Percentiles rank a stretch among this genome's conserved stretches.
Evolutionary conservation across 2,329 filamentous ascomycete species (phyloP).

Genomic region (Pestalotiopsis sp.): DNA sequence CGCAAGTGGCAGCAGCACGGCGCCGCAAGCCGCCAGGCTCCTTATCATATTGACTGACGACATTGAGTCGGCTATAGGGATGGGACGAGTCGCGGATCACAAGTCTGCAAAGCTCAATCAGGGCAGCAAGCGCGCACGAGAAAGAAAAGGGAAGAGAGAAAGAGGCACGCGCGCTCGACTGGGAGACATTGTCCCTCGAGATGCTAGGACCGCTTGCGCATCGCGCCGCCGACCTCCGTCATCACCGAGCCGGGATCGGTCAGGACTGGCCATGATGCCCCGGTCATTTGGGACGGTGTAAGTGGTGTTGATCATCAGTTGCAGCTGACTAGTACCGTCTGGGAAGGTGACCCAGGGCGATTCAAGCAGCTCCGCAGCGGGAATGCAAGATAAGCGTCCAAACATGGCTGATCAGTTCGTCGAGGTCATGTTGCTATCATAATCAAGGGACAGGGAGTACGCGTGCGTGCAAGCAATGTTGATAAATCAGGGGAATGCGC

Average conservation of each 20-base stretch:
- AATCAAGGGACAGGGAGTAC: neutral
- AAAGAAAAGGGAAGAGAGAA: neutral
- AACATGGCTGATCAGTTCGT: neutral
- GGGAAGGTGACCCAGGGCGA: neutral
- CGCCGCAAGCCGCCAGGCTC: neutral
- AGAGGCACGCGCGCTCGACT: neutral
- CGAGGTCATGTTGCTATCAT: neutral
- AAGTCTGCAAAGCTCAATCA: neutral
- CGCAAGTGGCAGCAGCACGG: neutral
- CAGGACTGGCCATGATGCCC: neutral
- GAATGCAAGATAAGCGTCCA: constrained; percentile 7
- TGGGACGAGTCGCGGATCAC: neutral
- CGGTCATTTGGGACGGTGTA: neutral
- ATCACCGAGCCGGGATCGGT: neutral
- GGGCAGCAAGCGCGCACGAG: neutral
- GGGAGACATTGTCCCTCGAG: neutral
- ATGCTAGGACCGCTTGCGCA: neutral
- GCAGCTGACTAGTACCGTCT: constrained; percentile 1
- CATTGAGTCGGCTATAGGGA: neutral
- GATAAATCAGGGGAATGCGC: neutral
- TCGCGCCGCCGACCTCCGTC: neutral
- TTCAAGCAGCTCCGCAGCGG: neutral
- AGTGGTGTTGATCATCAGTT: neutral
- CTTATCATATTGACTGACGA: neutral
- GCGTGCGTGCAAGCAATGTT: neutral